Conservation (phyloP, 1,284 basidiomycete species). For the Baeospora myosura region DNA sequence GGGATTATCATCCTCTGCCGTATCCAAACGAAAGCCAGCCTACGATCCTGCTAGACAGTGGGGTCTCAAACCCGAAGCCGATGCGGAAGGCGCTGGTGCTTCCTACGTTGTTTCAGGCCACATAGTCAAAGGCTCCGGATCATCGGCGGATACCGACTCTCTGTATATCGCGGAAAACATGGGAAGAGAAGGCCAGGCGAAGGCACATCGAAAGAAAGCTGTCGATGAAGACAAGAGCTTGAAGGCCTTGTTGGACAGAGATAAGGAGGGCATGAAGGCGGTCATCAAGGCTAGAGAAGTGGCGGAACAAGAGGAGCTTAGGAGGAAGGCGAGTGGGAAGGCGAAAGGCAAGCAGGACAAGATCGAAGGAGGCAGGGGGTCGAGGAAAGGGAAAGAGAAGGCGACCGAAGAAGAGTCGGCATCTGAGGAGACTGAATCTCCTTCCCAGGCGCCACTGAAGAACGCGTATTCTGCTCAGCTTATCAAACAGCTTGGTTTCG, state of each 20-base stretch:
- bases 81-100: constrained; percentile 37
- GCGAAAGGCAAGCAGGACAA: constrained; percentile 16
- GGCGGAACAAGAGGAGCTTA: constrained; percentile 18
- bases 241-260: constrained; percentile 49
- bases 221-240: constrained; percentile 56
- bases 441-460: constrained; percentile 23
- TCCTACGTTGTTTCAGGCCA: constrained; percentile 80
- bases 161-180: constrained; percentile 56
- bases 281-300: constrained; percentile 51
- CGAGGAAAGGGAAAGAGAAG: constrained; percentile 18
- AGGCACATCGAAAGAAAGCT: constrained; percentile 55
- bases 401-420: constrained; percentile 6
- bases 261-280: constrained; percentile 55
- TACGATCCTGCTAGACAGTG: constrained; percentile 65
- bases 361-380: constrained; percentile 23
- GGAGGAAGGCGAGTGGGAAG: constrained; percentile 17
- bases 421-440: constrained; percentile 3
- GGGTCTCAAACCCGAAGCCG: constrained; percentile 55
- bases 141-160: constrained; percentile 37
- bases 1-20: constrained; percentile 47
- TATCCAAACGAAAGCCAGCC: constrained; percentile 43
- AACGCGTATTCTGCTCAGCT: constrained; percentile 54
- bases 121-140: constrained; percentile 41
- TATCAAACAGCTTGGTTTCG: constrained; percentile 66
- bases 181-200: constrained; percentile 69